phyloP scores from a whole-genome alignment of 192 early-diverging fungal species.

The Spizellomyces punctatus region DNA sequence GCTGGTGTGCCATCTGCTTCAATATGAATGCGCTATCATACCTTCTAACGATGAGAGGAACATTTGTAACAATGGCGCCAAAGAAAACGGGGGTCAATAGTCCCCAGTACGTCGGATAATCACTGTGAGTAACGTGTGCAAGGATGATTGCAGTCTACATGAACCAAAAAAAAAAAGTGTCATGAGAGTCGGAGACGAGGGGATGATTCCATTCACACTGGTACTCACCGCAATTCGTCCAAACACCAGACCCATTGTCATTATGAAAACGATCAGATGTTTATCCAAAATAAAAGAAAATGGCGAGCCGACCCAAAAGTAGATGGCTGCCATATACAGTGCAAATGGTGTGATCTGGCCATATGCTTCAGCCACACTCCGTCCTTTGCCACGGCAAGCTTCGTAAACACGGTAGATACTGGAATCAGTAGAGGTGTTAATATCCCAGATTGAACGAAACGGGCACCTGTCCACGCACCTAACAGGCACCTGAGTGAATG shows the following conservation, averaged over 20 bases:
- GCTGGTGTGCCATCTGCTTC: no score
- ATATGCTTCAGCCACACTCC: slow-evolving; percentile 18
- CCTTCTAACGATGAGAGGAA: slow-evolving; percentile 57
- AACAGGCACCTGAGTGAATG: slow-evolving; percentile 58
- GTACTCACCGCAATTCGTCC: slow-evolving; percentile 33
- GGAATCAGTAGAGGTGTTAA: background rate
- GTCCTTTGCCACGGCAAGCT: slow-evolving; percentile 25
- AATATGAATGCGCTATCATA: slow-evolving; percentile 33
- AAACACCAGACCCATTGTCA: slow-evolving; percentile 32
- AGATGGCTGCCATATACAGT: slow-evolving; percentile 3
- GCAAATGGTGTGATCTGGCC: slow-evolving; percentile 23
- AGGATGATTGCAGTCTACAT: slow-evolving; percentile 79
- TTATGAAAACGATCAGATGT: slow-evolving; percentile 31
- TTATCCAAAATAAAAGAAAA: slow-evolving; percentile 11
- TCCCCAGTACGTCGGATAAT: slow-evolving; percentile 82
- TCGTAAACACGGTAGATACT: slow-evolving; percentile 25
- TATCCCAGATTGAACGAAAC: background rate
- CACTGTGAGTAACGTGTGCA: slow-evolving; percentile 81
- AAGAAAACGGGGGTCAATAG: slow-evolving; percentile 73
- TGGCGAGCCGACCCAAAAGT: slow-evolving; percentile 22
- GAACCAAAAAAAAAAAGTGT: background rate
- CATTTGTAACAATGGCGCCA: slow-evolving; percentile 70
- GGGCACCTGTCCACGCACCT: slow-evolving; percentile 37
- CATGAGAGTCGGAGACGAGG: background rate
- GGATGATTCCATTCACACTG: background rate